Conservation (phyloP, 352 stramenopile species). For the Pythium dissotocum region DNA sequence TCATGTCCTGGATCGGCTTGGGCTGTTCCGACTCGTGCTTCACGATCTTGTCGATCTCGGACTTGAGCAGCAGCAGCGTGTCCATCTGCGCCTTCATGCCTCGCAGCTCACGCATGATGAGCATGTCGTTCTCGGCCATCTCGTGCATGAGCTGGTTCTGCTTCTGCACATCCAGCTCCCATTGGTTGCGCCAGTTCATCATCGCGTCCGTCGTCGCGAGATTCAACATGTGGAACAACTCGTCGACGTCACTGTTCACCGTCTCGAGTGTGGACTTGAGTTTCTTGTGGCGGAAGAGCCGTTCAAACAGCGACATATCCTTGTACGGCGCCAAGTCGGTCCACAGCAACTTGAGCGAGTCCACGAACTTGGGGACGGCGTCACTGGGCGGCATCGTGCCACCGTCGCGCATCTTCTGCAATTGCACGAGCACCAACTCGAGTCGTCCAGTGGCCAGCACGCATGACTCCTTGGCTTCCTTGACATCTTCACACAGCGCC, state of each 20-base stretch:
- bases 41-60: too few relatives aligned
- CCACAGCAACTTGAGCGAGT: neutral
- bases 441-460: neutral
- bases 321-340: neutral
- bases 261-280: neutral
- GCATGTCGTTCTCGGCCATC: neutral
- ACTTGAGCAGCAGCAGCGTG: too few relatives aligned
- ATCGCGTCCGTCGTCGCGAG: neutral
- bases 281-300: conserved; percentile 3
- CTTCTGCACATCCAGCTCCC: neutral
- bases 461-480: conserved; percentile 2
- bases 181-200: neutral
- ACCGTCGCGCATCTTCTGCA: neutral
- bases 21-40: too few relatives aligned
- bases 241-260: neutral
- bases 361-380: neutral
- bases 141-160: neutral
- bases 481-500: neutral
- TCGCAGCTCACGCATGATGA: too few relatives aligned
- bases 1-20: too few relatives aligned
- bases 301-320: neutral
- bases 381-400: neutral
- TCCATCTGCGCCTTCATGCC: too few relatives aligned
- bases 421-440: neutral
- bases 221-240: conserved; percentile 3